Percentiles rank a stretch among this genome's conserved stretches.
Evolutionary conservation across 2,329 filamentous ascomycete genomes (phyloP).

Genomic region (Sporothrix humicola): DNA sequence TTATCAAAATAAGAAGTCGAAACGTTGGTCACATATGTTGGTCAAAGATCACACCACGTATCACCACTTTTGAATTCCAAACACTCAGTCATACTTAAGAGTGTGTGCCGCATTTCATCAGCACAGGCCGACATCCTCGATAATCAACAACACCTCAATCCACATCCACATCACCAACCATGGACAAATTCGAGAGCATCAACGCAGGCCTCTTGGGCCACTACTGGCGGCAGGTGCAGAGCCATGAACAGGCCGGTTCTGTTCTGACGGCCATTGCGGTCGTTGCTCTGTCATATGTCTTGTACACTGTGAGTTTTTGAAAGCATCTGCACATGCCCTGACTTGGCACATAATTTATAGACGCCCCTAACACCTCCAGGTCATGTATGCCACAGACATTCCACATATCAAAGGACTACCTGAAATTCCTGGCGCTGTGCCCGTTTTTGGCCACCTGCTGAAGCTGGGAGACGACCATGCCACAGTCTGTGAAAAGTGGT

Average conservation of each 20-base stretch:
- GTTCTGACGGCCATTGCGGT: constrained; percentile 32
- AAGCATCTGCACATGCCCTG: too few relatives aligned
- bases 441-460: constrained; percentile 67
- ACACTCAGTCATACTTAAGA: not conserved
- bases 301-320: constrained; percentile 31
- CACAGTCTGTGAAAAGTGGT: constrained; percentile 60
- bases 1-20: not conserved
- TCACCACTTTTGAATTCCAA: not conserved
- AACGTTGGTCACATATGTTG: not conserved
- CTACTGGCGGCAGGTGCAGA: constrained; percentile 34
- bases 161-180: not conserved
- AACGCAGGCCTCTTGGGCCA: constrained; percentile 28
- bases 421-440: constrained; percentile 63
- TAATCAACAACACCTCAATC: not conserved
- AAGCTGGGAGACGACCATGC: constrained; percentile 65
- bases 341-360: not conserved
- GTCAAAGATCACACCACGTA: not conserved
- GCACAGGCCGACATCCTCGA: too few relatives aligned
- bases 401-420: constrained; percentile 67
- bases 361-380: not conserved
- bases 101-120: not conserved
- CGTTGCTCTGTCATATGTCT: constrained; percentile 30
- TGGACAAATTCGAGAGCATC: constrained; percentile 33
- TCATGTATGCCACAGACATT: constrained; percentile 57
- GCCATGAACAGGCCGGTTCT: constrained; percentile 33